phyloP scores from a whole-genome alignment of 805 yeast genomes.

The Saturnispora gosingensis region DNA sequence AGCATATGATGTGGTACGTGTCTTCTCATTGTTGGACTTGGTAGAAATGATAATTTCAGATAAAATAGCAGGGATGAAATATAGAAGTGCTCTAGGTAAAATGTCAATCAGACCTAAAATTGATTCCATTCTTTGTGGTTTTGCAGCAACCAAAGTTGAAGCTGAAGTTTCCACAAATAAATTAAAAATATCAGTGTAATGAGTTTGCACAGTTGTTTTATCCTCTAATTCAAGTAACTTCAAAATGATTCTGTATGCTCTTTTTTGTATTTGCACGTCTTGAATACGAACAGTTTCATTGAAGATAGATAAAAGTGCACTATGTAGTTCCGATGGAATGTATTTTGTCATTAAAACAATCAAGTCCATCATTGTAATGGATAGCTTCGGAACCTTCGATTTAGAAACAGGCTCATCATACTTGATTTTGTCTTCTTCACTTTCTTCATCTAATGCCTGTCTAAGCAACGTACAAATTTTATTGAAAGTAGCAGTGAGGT shows the following conservation, averaged over 20 bases:
- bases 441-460: constrained; percentile 58
- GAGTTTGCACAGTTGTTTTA: constrained; percentile 38
- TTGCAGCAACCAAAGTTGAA: constrained; percentile 59
- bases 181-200: constrained; percentile 48
- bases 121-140: constrained; percentile 70
- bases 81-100: constrained; percentile 55
- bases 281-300: constrained; percentile 50
- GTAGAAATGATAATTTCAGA: constrained; percentile 88
- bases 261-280: constrained; percentile 72
- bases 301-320: constrained; percentile 72
- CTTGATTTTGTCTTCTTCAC: constrained; percentile 27
- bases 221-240: constrained; percentile 58
- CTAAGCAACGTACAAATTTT: constrained; percentile 77
- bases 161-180: constrained; percentile 51
- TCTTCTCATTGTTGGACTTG: constrained; percentile 86
- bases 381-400: constrained; percentile 39
- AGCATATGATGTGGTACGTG: constrained; percentile 72
- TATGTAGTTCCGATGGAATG: constrained; percentile 61
- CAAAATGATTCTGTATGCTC: constrained; percentile 73
- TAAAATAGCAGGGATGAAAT: constrained; percentile 70
- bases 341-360: constrained; percentile 80
- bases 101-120: constrained; percentile 49
- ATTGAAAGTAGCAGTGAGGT: constrained; percentile 67
- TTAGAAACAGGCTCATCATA: constrained; percentile 26
- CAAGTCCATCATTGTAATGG: constrained; percentile 86